Evolutionary conservation across 306 rosid genomes (phyloP), one percentile per base, ranked within the genome.

Genomic region (Hylodesmum podocarpum): DNA sequence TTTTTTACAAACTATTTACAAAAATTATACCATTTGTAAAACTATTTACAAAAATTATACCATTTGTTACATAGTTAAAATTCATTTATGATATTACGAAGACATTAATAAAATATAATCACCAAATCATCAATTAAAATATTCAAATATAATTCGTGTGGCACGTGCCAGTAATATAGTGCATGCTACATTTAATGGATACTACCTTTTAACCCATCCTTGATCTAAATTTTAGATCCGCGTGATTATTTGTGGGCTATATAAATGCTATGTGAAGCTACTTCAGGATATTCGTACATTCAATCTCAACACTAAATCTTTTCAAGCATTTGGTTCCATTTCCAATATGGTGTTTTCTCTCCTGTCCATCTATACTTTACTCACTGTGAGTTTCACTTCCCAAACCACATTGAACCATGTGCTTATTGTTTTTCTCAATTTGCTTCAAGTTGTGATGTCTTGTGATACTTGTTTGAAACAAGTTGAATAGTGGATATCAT

Each of bases 281-380:
- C 63, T 13, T 39, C 31, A 74, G 78, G 22, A 77, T 55, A 37
- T 55, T 49, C 66, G n/a, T n/a, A n/a, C n/a, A 19, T 47, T 34
- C 70, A 50, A 67, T 64, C 50, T 24, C 5, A 61, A 58, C 18
- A 11, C 57, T 19, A 40, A 43, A 7, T 50, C 22, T 65, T 31
- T 70, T 31, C 1, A 33, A 53, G 41, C 55, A 53, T 3, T 66
- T 43, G 12, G 9, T 74, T 59, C 24, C 11, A 74, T 58, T 29
- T 55, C 66, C 36, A 81, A 44, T 8, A 88, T 89, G 93, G 83
- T 66, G 76, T 80, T 80, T 53, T 78, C 31, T 49, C 71, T 78
- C 11, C 66, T 78, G 2, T 76, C 55, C 25, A 13, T 84, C 62
- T 43, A 86, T 43, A 40, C 63, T 12, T 67, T 88, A 51, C 85